Conservation (phyloP, 495 filamentous ascomycete genomes). For the Evansstolkia leycettana region DNA sequence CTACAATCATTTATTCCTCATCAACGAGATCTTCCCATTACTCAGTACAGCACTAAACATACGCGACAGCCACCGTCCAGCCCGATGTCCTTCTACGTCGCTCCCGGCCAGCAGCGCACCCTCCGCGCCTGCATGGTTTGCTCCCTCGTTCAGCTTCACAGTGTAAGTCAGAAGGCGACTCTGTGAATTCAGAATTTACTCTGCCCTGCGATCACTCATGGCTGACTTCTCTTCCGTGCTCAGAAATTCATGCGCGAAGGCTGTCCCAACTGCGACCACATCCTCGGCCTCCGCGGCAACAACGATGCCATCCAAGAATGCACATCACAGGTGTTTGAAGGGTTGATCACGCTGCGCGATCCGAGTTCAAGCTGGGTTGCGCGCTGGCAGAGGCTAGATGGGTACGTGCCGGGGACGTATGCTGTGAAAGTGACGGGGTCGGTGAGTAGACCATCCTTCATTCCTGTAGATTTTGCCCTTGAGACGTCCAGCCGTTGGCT, state of each 20-base stretch:
- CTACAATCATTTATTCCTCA: too few relatives aligned
- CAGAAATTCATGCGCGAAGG: constrained; percentile 74
- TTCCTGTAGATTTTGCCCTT: too few relatives aligned
- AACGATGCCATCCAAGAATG: constrained; percentile 76
- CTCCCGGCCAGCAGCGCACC: constrained; percentile 58
- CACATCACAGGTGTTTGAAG: constrained; percentile 91
- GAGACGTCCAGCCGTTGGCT: too few relatives aligned
- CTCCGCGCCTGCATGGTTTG: constrained; percentile 98
- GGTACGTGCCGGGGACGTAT: constrained; percentile 77
- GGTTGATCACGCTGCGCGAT: constrained; percentile 69
- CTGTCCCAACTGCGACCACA: constrained; percentile 92
- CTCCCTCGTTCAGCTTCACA: constrained; percentile 72
- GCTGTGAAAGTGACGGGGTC: constrained; percentile 82
- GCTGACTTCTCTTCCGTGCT: constrained; percentile 1
- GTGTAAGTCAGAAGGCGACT: constrained; percentile 32
- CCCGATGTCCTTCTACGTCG: constrained; percentile 43
- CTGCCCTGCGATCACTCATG: too few relatives aligned
- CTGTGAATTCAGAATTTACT: neutral
- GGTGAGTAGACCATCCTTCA: constrained; percentile 27
- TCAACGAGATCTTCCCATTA: too few relatives aligned
- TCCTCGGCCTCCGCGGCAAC: constrained; percentile 69
- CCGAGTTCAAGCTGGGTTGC: constrained; percentile 79
- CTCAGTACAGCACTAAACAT: too few relatives aligned
- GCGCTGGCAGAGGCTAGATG: constrained; percentile 84
- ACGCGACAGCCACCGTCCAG: too few relatives aligned